Conservation (phyloP, 2,329 filamentous ascomycete genomes). For the Grosmannia clavigera region DNA sequence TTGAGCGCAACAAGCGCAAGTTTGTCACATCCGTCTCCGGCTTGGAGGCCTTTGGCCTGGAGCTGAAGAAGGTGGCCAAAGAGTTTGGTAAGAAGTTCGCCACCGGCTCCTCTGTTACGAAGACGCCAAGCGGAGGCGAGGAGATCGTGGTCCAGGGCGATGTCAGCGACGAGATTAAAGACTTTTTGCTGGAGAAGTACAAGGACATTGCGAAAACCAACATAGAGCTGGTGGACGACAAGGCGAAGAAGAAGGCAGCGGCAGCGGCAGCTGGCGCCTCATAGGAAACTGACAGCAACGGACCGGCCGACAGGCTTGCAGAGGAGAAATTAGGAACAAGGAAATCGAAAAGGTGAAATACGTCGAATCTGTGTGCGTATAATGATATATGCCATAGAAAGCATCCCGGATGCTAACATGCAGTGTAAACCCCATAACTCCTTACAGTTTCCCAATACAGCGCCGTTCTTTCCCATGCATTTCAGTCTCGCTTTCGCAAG, state of each 20-base stretch:
- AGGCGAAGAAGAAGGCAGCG: conserved; percentile 67
- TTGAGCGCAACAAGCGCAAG: conserved; percentile 97
- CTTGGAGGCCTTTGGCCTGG: conserved; percentile 78
- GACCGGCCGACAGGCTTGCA: neutral
- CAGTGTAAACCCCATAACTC: neutral
- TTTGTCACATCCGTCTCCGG: conserved; percentile 88
- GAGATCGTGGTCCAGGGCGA: conserved; percentile 98
- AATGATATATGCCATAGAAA: neutral
- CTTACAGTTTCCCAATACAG: neutral
- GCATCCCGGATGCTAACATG: neutral
- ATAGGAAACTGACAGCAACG: neutral
- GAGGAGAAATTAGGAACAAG: neutral
- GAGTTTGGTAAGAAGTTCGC: conserved; percentile 98
- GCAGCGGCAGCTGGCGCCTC: conserved; percentile 13
- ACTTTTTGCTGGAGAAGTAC: conserved; percentile 83
- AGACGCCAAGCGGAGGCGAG: conserved; percentile 72
- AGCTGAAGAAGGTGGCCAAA: conserved; percentile 79
- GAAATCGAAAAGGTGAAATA: neutral
- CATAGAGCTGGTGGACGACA: conserved; percentile 88
- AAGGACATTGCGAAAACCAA: conserved; percentile 88
- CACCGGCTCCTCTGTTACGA: conserved; percentile 85
- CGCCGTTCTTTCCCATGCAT: too few relatives aligned
- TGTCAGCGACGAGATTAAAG: conserved; percentile 85
- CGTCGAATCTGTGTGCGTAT: neutral
- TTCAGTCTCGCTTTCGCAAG: conserved; percentile 39